Percentiles rank a stretch among this genome's conserved stretches.
phyloP scores from a whole-genome alignment of 1,139 yeast species.

The Pneumocystis carinii region DNA sequence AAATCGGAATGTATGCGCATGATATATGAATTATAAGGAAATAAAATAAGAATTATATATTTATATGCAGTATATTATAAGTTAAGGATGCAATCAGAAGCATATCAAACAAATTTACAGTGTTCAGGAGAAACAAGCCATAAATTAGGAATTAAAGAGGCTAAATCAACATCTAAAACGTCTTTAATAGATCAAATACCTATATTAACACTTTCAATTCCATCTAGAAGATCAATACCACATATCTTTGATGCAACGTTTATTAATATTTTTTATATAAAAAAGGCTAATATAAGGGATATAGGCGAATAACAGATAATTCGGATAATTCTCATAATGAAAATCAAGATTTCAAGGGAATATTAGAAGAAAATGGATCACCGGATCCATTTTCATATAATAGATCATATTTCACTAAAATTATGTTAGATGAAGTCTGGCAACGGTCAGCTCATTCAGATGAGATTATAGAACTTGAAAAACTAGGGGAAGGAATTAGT shows the following conservation, averaged over 20 bases:
- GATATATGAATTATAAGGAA: too few relatives aligned
- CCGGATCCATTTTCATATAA: background rate
- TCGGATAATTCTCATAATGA: background rate
- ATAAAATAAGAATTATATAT: too few relatives aligned
- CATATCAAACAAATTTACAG: too few relatives aligned
- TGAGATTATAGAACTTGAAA: background rate
- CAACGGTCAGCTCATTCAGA: background rate
- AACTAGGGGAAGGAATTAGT: conserved; percentile 7
- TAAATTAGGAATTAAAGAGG: too few relatives aligned
- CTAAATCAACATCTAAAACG: background rate
- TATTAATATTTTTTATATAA: background rate
- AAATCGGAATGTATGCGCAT: too few relatives aligned
- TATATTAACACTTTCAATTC: background rate
- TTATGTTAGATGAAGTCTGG: background rate
- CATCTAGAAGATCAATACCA: background rate
- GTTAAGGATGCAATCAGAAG: too few relatives aligned
- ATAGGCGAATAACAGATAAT: background rate
- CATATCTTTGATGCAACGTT: background rate
- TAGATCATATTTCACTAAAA: background rate
- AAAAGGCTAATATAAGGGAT: background rate
- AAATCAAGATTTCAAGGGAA: background rate
- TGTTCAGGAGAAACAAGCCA: too few relatives aligned
- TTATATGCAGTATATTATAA: too few relatives aligned
- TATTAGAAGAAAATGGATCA: background rate
- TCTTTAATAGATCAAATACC: background rate